Base-by-base conservation (phyloP, 768 basidiomycete genomes). In the Neoboletus brunneissimus region DNA sequence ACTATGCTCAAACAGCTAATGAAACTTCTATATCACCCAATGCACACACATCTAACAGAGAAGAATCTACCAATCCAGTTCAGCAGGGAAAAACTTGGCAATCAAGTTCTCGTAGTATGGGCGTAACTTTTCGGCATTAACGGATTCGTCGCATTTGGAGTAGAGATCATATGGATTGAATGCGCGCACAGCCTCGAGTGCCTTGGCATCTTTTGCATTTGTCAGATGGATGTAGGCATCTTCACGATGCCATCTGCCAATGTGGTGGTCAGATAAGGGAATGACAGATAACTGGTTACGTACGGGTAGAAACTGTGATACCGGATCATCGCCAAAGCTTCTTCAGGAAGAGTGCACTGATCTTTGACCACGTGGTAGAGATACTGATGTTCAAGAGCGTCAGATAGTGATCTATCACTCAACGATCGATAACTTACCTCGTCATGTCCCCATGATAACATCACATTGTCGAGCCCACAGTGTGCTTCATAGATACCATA, bases 81-180 rank as follows among this genome's bases (percentile, higher is more conserved):
- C 80, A 0, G 82, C 75, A 38, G 91, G 91, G 78, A 97, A 95
- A 76, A 83, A 97, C 67, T 91, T 93, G 37, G 80, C 77, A 64
- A 97, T 94, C 31, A 97, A 77, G 1, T 74, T 73, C 67, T 89
- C 79, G 67, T 97, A 97, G 73, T 97, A 96, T 15, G 91, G 89
- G 58, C 83, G 80, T 23, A 96, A 77, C 64, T 80, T 77, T 43
- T 78, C 82, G 15, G 79, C 77, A 49, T 84, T 72, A 52, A 86
- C 82, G 5, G 84, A 81, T 42, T 81, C 80, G 64, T 95, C 90
- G 65, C 80, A 83, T 75, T 96, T 96, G 78, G 87, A 89, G 77
- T 97, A 97, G 8, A 97, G 81, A 67, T 95, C 94, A 72, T 95
- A 96, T 0, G 94, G 93, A 73, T 95, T 96, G 81, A 96, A 96